phyloP scores from a whole-genome alignment of 345 rosid genomes.

The Bretschneidera sinensis region DNA sequence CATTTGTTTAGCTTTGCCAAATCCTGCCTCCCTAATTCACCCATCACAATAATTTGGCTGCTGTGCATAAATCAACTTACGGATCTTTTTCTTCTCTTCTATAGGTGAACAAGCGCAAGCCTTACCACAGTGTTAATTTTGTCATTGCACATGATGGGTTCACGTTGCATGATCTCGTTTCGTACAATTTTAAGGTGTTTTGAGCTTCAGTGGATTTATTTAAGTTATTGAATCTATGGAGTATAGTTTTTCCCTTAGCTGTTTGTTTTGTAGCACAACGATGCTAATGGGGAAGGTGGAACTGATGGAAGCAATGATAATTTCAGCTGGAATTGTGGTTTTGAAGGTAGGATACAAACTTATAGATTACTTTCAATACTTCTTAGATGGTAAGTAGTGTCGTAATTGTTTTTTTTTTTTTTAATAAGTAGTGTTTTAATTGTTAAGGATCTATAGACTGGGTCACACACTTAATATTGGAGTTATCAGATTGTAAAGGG shows the following conservation, averaged over 20 bases:
- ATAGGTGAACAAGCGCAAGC: constrained; percentile 84
- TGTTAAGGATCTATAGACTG: neutral
- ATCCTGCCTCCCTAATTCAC: neutral
- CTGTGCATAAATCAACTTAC: neutral
- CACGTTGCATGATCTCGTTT: constrained; percentile 80
- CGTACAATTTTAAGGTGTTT: constrained; percentile 78
- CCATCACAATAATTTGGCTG: neutral
- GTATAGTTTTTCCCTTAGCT: constrained; percentile 5
- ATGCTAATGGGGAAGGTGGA: constrained; percentile 96
- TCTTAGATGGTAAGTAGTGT: neutral
- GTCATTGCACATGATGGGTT: constrained; percentile 90
- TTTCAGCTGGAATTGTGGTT: constrained; percentile 95
- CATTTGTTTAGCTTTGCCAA: neutral
- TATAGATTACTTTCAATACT: constrained; percentile 4
- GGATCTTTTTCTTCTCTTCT: constrained; percentile 5
- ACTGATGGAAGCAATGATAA: constrained; percentile 93
- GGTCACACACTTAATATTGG: neutral
- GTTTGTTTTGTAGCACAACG: constrained; percentile 71
- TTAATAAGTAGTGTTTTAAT: too few species aligned
- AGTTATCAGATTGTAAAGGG: neutral
- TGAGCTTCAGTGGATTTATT: constrained; percentile 13
- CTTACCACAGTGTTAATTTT: constrained; percentile 82
- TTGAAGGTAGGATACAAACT: constrained; percentile 51
- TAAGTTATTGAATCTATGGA: constrained; percentile 1
- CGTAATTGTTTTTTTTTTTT: neutral